Conservation (phyloP, 805 yeast genomes). For the Saturnispora zaruensis region DNA sequence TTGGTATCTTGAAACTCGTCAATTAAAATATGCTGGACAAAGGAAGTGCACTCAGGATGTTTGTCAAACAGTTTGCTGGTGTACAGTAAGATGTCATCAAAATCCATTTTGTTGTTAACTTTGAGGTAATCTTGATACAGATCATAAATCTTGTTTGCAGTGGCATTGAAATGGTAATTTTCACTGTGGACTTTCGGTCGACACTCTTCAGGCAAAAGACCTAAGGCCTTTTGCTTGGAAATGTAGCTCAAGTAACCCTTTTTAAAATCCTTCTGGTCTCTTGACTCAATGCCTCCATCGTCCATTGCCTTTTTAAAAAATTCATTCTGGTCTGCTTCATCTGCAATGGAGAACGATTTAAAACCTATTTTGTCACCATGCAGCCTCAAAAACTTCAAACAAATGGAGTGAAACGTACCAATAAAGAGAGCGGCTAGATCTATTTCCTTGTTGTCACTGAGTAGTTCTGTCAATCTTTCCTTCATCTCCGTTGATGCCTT, state of each 20-base stretch:
- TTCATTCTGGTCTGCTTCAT: conserved; percentile 50
- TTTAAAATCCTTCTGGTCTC: conserved; percentile 9
- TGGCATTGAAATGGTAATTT: not conserved
- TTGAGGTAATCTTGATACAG: conserved; percentile 44
- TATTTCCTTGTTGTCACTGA: conserved; percentile 28
- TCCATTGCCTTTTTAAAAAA: conserved; percentile 28
- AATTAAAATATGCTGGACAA: conserved; percentile 64
- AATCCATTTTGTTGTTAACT: conserved; percentile 49
- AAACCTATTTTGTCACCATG: conserved; percentile 47
- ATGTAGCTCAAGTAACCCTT: conserved; percentile 32
- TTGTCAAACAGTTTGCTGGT: conserved; percentile 41
- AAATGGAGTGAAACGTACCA: conserved; percentile 88
- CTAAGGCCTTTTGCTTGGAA: conserved; percentile 50
- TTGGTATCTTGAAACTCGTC: conserved; percentile 97
- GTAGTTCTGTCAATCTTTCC: conserved; percentile 41
- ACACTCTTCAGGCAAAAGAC: conserved; percentile 33
- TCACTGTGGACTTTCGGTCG: conserved; percentile 2
- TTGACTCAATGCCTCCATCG: conserved; percentile 5
- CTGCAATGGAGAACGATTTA: conserved; percentile 45
- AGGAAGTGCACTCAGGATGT: conserved; percentile 37
- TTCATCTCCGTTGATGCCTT: conserved; percentile 85
- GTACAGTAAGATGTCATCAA: conserved; percentile 69
- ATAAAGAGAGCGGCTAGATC: conserved; percentile 41
- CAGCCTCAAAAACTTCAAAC: conserved; percentile 48
- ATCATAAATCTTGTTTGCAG: conserved; percentile 32